A percentile compares a stretch with the other conserved stretches of the same genome.
phyloP scores from a whole-genome alignment of 805 yeast species.

The Scheffersomyces coipomensis region DNA sequence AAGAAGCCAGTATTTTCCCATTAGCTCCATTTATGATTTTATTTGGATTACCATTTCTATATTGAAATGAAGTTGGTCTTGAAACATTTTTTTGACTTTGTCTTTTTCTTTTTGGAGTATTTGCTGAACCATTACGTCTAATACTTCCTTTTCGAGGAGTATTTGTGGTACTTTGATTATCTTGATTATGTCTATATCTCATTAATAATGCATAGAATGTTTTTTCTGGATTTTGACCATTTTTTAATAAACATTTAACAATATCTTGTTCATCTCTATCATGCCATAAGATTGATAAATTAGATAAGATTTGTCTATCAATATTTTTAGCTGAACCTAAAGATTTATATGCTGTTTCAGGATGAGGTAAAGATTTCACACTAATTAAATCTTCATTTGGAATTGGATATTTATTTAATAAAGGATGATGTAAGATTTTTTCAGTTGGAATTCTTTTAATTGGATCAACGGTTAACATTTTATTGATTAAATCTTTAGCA shows the following conservation, averaged over 20 bases:
- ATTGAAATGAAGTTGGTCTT: slow-evolving; percentile 43
- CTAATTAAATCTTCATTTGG: slow-evolving; percentile 43
- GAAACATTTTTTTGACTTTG: slow-evolving; percentile 34
- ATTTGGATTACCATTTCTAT: slow-evolving; percentile 25
- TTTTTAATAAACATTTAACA: slow-evolving; percentile 30
- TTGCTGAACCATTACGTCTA: slow-evolving; percentile 16
- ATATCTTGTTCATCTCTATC: slow-evolving; percentile 46
- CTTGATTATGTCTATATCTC: slow-evolving; percentile 43
- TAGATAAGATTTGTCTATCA: slow-evolving; percentile 52
- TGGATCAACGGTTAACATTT: slow-evolving; percentile 72
- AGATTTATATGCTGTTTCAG: slow-evolving; percentile 51
- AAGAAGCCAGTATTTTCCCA: slow-evolving; percentile 24
- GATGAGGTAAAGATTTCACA: slow-evolving; percentile 52
- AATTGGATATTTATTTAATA: slow-evolving; percentile 51
- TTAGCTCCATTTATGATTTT: slow-evolving; percentile 13
- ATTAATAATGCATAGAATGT: slow-evolving; percentile 45
- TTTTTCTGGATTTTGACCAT: slow-evolving; percentile 44
- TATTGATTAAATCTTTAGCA: slow-evolving; percentile 64
- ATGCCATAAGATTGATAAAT: slow-evolving; percentile 58
- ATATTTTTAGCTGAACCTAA: slow-evolving; percentile 47
- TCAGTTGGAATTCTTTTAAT: slow-evolving; percentile 66
- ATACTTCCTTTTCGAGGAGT: slow-evolving; percentile 1
- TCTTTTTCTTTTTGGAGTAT: slow-evolving; percentile 25
- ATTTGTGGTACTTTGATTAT: slow-evolving; percentile 13
- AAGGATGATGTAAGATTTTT: slow-evolving; percentile 59